A percentile compares a stretch with the other conserved stretches of the same genome.
Evolutionary conservation across 1,139 yeast species (phyloP).

Genomic region (Diutina siamensis): DNA sequence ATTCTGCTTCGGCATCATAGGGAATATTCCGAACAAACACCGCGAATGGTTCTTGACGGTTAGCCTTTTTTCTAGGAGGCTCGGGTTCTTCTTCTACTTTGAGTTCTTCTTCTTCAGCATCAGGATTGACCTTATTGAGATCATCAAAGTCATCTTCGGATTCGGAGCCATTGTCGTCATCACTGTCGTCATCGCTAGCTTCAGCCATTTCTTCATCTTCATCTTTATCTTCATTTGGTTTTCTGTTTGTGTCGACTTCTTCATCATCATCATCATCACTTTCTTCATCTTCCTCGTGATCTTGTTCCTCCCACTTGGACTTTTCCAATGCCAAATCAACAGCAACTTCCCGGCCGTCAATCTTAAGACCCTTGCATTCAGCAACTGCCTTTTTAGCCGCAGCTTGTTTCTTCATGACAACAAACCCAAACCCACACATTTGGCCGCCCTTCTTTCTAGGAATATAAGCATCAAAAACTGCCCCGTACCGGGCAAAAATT

Average conservation of each 20-base stretch:
- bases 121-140: conserved; percentile 16
- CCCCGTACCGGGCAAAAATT: conserved; percentile 68
- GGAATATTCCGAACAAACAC: conserved; percentile 89
- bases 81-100: conserved; percentile 17
- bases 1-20: conserved; percentile 81
- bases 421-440: conserved; percentile 93
- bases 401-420: conserved; percentile 71
- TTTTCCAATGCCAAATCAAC: conserved; percentile 92
- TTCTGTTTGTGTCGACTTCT: too few relatives aligned
- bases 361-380: conserved; percentile 59
- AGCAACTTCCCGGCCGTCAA: conserved; percentile 86
- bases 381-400: conserved; percentile 79
- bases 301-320: conserved; percentile 54
- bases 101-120: conserved; percentile 15
- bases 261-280: conserved; percentile 20
- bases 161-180: conserved; percentile 14
- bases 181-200: conserved; percentile 17
- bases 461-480: conserved; percentile 79
- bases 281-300: conserved; percentile 19
- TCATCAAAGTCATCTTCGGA: conserved; percentile 10
- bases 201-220: conserved; percentile 15
- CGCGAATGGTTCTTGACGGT: conserved; percentile 58
- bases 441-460: conserved; percentile 83
- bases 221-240: too few relatives aligned
- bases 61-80: conserved; percentile 26